phyloP scores from a whole-genome alignment of 257 asterid genomes.

The Gentiana dahurica region DNA sequence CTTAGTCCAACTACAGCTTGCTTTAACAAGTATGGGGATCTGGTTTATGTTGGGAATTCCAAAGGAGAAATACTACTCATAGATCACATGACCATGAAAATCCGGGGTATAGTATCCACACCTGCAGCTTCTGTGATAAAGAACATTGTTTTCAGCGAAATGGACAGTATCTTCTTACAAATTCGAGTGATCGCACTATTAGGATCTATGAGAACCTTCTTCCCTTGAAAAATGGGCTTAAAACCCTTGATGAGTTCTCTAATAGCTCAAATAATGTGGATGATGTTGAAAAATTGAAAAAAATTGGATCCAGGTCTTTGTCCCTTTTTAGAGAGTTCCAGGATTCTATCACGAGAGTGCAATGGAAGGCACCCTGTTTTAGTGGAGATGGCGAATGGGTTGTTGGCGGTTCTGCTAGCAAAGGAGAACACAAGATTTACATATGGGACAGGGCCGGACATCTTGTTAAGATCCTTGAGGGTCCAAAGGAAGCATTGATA shows the following conservation, averaged over 20 bases:
- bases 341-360: conserved; percentile 79
- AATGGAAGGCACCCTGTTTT: conserved; percentile 93
- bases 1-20: conserved; percentile 89
- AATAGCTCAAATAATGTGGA: conserved; percentile 32
- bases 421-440: conserved; percentile 96
- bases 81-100: conserved; percentile 37
- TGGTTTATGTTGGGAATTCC: conserved; percentile 76
- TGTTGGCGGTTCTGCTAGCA: conserved; percentile 87
- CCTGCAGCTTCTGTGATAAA: conserved; percentile 70
- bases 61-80: conserved; percentile 80
- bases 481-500: conserved; percentile 82
- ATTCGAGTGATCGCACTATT: conserved; percentile 72
- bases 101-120: conserved; percentile 47
- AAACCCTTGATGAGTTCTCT: conserved; percentile 29
- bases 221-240: conserved; percentile 49
- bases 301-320: conserved; percentile 61
- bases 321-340: conserved; percentile 69
- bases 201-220: conserved; percentile 77
- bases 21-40: conserved; percentile 74
- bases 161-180: conserved; percentile 76
- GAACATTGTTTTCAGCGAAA: conserved; percentile 73
- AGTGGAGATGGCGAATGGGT: conserved; percentile 99
- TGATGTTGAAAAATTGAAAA: conserved; percentile 50
- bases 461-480: conserved; percentile 91
- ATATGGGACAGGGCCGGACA: conserved; percentile 93